Percentiles rank a stretch among this genome's conserved stretches.
Conservation (phyloP, 371 early-diverging fungal genomes). For the Mortierella sp. region DNA sequence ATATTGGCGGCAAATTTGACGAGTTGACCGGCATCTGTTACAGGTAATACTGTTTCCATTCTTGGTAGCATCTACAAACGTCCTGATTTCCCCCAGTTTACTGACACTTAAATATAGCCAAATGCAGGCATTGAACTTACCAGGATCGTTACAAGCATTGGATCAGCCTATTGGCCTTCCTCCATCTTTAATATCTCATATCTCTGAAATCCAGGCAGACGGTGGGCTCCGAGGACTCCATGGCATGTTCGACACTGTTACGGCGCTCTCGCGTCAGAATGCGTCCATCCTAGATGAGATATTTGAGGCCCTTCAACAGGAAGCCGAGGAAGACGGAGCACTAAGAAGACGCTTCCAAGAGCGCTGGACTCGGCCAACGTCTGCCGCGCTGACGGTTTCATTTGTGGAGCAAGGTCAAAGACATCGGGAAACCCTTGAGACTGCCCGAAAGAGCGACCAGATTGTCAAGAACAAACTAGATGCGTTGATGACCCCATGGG, state of each 20-base stretch:
- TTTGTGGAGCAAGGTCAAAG: slow-evolving; percentile 68
- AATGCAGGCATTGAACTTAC: slow-evolving; percentile 76
- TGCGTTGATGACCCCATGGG: slow-evolving; percentile 64
- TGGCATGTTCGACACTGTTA: slow-evolving; percentile 70
- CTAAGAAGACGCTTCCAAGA: slow-evolving; percentile 63
- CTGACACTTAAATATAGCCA: slow-evolving; percentile 53
- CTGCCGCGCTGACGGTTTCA: slow-evolving; percentile 66
- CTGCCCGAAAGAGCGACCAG: slow-evolving; percentile 75
- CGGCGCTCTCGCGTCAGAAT: slow-evolving; percentile 62
- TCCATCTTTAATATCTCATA: slow-evolving; percentile 64
- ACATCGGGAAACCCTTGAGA: slow-evolving; percentile 71
- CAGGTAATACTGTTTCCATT: slow-evolving; percentile 53
- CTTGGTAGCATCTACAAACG: neutral
- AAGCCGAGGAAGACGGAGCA: slow-evolving; percentile 76
- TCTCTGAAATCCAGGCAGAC: slow-evolving; percentile 78
- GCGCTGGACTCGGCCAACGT: slow-evolving; percentile 72
- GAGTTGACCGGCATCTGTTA: slow-evolving; percentile 69
- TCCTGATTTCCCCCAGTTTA: slow-evolving; percentile 6
- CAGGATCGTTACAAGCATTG: slow-evolving; percentile 73
- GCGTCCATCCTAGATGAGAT: slow-evolving; percentile 68
- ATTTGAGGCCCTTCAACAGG: slow-evolving; percentile 74
- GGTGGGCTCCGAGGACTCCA: slow-evolving; percentile 75
- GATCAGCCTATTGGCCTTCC: slow-evolving; percentile 76
- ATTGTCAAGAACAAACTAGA: slow-evolving; percentile 73
- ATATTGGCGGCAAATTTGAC: slow-evolving; percentile 67